These are phyloP conservation scores for Aegilops speltoides DNA, from an alignment of 176 grass and related monocot species.

Conservation along the genomic window DNA sequence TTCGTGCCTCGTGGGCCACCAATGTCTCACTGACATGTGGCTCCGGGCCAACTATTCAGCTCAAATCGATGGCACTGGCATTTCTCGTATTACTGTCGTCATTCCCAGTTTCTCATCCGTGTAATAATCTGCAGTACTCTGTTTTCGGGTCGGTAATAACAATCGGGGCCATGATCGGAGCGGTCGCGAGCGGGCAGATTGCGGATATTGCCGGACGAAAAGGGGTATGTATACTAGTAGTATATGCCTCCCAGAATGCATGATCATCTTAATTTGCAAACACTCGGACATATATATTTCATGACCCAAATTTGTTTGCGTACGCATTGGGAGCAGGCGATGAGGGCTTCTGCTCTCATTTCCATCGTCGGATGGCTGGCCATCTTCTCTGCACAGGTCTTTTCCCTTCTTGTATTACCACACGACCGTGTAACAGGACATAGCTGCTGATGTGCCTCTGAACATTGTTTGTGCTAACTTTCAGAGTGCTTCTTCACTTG, in stretches of 20 bases:
- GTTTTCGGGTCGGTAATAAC: conserved; percentile 60
- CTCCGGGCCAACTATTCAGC: too few relatives aligned
- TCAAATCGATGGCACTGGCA: too few relatives aligned
- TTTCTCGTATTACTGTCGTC: background rate
- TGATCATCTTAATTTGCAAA: background rate
- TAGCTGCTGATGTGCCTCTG: background rate
- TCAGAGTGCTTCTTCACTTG: conserved; percentile 43
- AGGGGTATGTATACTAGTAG: conserved; percentile 30
- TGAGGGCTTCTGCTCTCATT: conserved; percentile 52
- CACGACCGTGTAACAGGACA: background rate
- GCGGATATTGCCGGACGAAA: conserved; percentile 52
- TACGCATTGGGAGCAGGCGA: conserved; percentile 41
- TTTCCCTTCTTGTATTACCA: background rate
- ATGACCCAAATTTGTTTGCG: background rate
- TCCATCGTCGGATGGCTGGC: conserved; percentile 58
- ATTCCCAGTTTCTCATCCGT: background rate
- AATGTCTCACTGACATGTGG: too few relatives aligned
- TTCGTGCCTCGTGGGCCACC: background rate
- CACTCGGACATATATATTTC: background rate
- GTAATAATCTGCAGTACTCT: conserved; percentile 38
- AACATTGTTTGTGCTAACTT: background rate
- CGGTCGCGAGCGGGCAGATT: conserved; percentile 44
- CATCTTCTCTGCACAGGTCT: conserved; percentile 48
- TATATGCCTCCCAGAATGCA: too few relatives aligned
- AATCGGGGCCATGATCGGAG: conserved; percentile 56